phyloP scores from a whole-genome alignment of 176 grass and related monocot genomes.

The Hyparrhenia diplandra region DNA sequence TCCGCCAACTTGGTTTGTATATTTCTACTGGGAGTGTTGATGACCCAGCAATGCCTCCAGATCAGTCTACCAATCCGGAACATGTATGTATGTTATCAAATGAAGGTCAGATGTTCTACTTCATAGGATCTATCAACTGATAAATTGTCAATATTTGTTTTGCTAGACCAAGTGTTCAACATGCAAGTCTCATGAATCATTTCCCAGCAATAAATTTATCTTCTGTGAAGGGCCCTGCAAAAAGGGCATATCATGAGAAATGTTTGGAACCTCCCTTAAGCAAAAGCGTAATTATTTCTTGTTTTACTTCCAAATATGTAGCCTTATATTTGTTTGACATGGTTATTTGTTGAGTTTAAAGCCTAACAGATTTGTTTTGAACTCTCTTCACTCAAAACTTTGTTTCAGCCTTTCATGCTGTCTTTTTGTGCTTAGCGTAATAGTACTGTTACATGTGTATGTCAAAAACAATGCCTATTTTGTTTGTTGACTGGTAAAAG shows the following conservation, averaged over 20 bases:
- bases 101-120: slow-evolving; percentile 17
- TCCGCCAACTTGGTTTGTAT: slow-evolving; percentile 66
- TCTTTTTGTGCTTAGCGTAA: not conserved
- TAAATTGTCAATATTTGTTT: slow-evolving; percentile 29
- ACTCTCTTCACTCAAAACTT: not conserved
- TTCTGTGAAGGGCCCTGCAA: slow-evolving; percentile 67
- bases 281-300: slow-evolving; percentile 49
- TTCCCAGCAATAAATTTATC: slow-evolving; percentile 56
- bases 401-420: not conserved
- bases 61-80: slow-evolving; percentile 42
- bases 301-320: slow-evolving; percentile 22
- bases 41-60: slow-evolving; percentile 41
- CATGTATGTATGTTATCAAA: slow-evolving; percentile 50
- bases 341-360: not conserved
- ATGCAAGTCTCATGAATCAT: slow-evolving; percentile 69
- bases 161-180: slow-evolving; percentile 52
- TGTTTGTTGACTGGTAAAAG: not conserved
- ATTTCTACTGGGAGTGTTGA: slow-evolving; percentile 52
- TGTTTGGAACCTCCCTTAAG: slow-evolving; percentile 61
- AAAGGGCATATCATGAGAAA: slow-evolving; percentile 69
- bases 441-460: not conserved
- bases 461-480: not conserved
- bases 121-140: slow-evolving; percentile 29
- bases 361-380: not conserved
- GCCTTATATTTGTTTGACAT: not conserved